Conservation (phyloP, 1,284 basidiomycete genomes). For the Psilocybe mexicana region DNA sequence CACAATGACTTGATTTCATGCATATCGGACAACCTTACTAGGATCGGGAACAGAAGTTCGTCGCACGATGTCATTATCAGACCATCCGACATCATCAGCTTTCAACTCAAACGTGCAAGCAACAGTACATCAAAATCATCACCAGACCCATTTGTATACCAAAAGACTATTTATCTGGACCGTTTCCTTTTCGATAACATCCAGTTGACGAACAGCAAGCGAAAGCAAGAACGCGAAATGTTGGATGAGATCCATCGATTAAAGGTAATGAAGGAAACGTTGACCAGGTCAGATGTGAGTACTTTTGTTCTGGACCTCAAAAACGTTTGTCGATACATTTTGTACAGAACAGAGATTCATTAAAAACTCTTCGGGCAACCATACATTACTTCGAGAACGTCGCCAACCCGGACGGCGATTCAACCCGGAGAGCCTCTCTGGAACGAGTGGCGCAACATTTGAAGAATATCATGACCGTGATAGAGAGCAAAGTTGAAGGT, state of each 20-base stretch:
- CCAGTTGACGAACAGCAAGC: constrained; percentile 48
- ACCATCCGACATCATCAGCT: constrained; percentile 62
- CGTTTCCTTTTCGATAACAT: constrained; percentile 64
- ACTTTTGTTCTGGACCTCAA: not conserved
- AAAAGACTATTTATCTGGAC: constrained; percentile 67
- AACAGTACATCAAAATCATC: constrained; percentile 31
- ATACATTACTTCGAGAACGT: constrained; percentile 72
- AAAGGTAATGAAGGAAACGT: constrained; percentile 41
- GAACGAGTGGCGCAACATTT: constrained; percentile 48
- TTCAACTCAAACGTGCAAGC: constrained; percentile 45
- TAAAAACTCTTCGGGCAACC: constrained; percentile 57
- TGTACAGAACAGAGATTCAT: constrained; percentile 56
- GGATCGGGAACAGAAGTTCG: constrained; percentile 29
- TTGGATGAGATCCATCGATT: constrained; percentile 49
- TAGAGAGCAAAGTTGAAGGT: constrained; percentile 60
- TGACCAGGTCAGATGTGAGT: constrained; percentile 59
- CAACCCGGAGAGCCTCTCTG: constrained; percentile 46
- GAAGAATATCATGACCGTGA: constrained; percentile 47
- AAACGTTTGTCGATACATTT: constrained; percentile 4
- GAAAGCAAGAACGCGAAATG: constrained; percentile 45
- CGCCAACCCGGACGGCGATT: constrained; percentile 48
- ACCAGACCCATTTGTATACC: constrained; percentile 56
- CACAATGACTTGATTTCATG: constrained; percentile 59
- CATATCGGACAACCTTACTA: constrained; percentile 49
- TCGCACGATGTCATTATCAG: constrained; percentile 56